Conservation (phyloP, 139 green algal genomes). For the Chlamydomonas sphaeroides region DNA sequence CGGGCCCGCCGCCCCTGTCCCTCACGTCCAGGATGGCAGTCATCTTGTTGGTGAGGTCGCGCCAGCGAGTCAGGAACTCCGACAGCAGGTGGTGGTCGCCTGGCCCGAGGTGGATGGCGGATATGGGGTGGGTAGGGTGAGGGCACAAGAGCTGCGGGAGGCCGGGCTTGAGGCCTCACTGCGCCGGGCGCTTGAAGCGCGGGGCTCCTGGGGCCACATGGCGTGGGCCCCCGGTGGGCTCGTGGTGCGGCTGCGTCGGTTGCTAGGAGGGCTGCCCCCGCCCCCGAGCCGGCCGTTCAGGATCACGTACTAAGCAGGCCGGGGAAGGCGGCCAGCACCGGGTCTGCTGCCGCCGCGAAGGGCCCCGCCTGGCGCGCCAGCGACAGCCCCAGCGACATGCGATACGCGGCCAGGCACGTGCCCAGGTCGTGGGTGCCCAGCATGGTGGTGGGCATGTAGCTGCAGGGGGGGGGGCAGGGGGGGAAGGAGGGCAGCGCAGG, state of each 20-base stretch:
- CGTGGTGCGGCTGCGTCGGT: no score
- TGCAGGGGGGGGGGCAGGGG: background rate
- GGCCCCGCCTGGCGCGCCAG: conserved; percentile 37
- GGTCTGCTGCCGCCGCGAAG: conserved; percentile 41
- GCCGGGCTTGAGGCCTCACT: no score
- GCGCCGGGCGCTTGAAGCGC: no score
- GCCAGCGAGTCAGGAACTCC: conserved; percentile 59
- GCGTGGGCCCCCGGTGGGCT: no score
- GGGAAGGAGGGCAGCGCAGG: background rate
- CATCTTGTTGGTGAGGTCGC: conserved; percentile 50
- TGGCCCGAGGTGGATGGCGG: no score
- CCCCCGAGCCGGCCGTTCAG: no score
- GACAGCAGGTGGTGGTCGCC: conserved; percentile 52
- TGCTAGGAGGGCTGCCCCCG: no score
- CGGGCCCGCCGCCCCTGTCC: no score
- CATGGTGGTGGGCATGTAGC: conserved; percentile 61
- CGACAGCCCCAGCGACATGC: conserved; percentile 41
- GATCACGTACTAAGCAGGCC: conserved; percentile 44
- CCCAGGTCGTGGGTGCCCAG: conserved; percentile 45
- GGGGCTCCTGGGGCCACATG: no score
- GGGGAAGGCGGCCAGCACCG: conserved; percentile 52
- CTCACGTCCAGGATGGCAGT: background rate
- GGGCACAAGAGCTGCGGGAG: no score
- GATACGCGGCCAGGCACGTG: conserved; percentile 46
- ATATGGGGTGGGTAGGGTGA: no score